phyloP scores from a whole-genome alignment of 164 flowering plant species.

The Piper betle region DNA sequence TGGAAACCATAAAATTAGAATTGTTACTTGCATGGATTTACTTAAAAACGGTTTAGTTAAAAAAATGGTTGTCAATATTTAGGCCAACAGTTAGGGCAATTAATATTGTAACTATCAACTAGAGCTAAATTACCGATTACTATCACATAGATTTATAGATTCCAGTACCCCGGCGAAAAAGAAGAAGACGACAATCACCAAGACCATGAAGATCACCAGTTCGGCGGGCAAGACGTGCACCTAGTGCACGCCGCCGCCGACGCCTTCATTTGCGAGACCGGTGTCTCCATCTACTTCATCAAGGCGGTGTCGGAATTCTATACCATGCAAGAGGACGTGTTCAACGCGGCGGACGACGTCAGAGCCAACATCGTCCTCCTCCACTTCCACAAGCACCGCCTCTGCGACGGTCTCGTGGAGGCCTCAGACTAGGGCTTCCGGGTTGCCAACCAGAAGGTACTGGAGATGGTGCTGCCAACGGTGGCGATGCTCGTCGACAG shows the following conservation, averaged over 20 bases:
- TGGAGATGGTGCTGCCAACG: conserved; percentile 40
- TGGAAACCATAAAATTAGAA: too few relatives aligned
- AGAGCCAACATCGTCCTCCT: conserved; percentile 42
- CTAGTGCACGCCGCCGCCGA: conserved; percentile 46
- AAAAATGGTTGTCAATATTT: too few relatives aligned
- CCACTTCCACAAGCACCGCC: conserved; percentile 8
- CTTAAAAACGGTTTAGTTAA: too few relatives aligned
- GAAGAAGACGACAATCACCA: conserved; percentile 39
- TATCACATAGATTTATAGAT: conserved; percentile 1
- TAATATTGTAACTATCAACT: too few relatives aligned
- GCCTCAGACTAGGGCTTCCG: conserved; percentile 1
- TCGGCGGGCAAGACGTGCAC: conserved; percentile 50
- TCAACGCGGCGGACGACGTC: conserved; percentile 36
- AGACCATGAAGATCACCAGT: neutral
- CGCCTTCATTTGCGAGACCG: conserved; percentile 27
- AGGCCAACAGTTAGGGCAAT: too few relatives aligned
- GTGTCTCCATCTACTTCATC: conserved; percentile 23
- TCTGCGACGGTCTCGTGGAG: conserved; percentile 4
- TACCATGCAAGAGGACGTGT: conserved; percentile 46
- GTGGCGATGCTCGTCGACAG: conserved; percentile 38
- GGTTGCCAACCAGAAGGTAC: conserved; percentile 21
- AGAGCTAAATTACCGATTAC: too few relatives aligned
- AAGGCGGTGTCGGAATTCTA: conserved; percentile 30
- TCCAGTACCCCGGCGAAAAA: conserved; percentile 31
- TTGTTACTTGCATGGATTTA: too few relatives aligned